Evolutionary conservation across 164 flowering plant species (phyloP), one percentile per base, ranked within the genome.

Genomic region (Sedum album): DNA sequence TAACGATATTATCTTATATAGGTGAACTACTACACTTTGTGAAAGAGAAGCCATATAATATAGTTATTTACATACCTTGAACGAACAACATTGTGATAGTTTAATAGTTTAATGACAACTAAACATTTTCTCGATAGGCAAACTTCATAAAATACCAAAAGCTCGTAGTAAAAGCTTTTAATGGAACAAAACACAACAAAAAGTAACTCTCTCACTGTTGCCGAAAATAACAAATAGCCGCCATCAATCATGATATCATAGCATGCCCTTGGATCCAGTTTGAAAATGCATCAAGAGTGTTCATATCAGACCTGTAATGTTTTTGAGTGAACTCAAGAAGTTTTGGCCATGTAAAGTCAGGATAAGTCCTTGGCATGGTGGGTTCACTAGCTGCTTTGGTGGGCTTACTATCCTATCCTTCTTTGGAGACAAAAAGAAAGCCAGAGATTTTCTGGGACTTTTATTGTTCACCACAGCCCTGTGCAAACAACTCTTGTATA

Each of bases 401-500:
- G 67, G 67, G 30, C 46, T 36, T n/a, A 65, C 26, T 25, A 65
- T 21, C 15, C 20, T 65, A n/a, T 65, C 67, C 67, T 36, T 65
- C 30, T 65, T 65, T 15, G 67, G 67, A 18, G 46, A 65, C 48
- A 65, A 25, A 65, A 65, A 65, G 67, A 65, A 65, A 21, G 67
- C 67, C 30, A 65, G 67, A 33, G 67, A 65, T 65, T 65, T 65
- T 25, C 67, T 36, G 21, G 67, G 67, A 36, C 46, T 65, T 41
- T 33, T 17, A 26, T 26, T 65, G 67, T 65, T 65, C 46, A 65
- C 67, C 67, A 65, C 67, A 20, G 67, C 67, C 46, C 67, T 65
- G 67, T 65, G 67, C 67, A 65, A 65, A 41, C 67, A 65, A 41
- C 67, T 65, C 46, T 65, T 65, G 46, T 65, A 65, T 65, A 46